Base-by-base conservation (phyloP, 139 green algal species). In the Chlamydomonas incerta region DNA sequence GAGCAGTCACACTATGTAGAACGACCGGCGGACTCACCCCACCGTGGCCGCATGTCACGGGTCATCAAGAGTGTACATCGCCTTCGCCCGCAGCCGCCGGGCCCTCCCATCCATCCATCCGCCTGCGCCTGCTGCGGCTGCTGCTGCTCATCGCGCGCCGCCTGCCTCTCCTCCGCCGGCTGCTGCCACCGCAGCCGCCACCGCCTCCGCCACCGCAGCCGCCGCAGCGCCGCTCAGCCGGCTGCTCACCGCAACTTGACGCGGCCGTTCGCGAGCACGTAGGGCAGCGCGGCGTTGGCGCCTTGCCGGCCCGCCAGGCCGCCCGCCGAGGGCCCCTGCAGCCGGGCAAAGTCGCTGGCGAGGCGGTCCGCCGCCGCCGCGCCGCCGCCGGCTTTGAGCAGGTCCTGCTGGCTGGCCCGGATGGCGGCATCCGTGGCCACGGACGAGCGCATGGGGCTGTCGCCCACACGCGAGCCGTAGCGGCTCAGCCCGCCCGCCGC, bases 221-320 rank as follows among this genome's bases (percentile, higher is more conserved):
- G 41, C 41, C 41, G 41, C 41, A 13, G 41, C 41, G 41, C 41
- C 8, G 41, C 41, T 50, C 41, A 50, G 29, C 63, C 63, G 28
- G 29, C 37, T 1, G 62, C 18, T 83, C 77, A 83, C 28, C 77
- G 77, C 62, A 83, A 23, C 77, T 83, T 83, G 6, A 83, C 77
- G 6, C 77, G 41, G 3, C 77, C 77, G 23, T 83, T 83, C 29
- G 77, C 76, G 20, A 91, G 91, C 41, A 88, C 76, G 66, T 88
- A 88, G 14, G 83, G 73, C 46, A 81, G 34, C 46, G 77, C 77
- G 29, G 77, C 77, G 31, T 83, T 83, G 11, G 77, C 77, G n/a
- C 77, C 63, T 20, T 31, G 62, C 46, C 72, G 63, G 35, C 58
- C 52, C n/a, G 63, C 13, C 41, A 83, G 37, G 10, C 63, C 77